Base-by-base conservation (phyloP, 805 yeast genomes). In the Tetrapisispora taiwanensis region DNA sequence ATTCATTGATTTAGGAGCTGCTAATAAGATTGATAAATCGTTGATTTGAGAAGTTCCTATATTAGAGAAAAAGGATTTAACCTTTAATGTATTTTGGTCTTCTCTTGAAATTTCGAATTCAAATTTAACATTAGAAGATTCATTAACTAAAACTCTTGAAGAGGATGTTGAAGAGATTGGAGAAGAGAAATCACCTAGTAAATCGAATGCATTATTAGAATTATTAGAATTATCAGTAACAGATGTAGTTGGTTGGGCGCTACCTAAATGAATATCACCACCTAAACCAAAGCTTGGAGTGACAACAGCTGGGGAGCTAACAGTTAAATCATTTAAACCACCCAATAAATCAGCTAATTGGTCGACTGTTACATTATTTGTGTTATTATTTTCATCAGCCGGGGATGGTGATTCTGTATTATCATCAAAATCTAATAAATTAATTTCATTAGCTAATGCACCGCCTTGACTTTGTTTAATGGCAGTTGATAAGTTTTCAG, bases 371-470 rank as follows among this genome's bases (percentile, higher is more conserved):
- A 7, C 2, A n/a, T 14, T 18, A 2, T 39, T 36, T 13, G 26
- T 30, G 18, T 26, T 27, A 14, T 19, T 44, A 13, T 54, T 42
- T 20, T 46, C 48, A 12, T 50, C 59, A 8, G 53, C 50, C 7
- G 56, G 52, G 12, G 59, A 36, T 1, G 61, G 19, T 17, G 32
- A 35, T n/a, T 20, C 45, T 7, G 39, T 36, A 15, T 42, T 39
- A 40, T 71, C 79, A 56, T 76, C 94, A 52, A 87, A 78, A 57
- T 87, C 95, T 48, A 88, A 83, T 52, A 87, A 69, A 46, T 78
- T 76, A 31, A 74, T 69, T 35, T 68, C 65, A 43, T 69, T 66
- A 9, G 72, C 65, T 38, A 60, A 59, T 10, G 72, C 63, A 39
- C 66, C 64, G 28, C 40, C 56, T 49, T 42, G 43, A 41, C 43